A percentile compares a stretch with the other conserved stretches of the same genome.
Evolutionary conservation across 192 early-diverging fungal genomes (phyloP).

Genomic region (Coemansia sp.): DNA sequence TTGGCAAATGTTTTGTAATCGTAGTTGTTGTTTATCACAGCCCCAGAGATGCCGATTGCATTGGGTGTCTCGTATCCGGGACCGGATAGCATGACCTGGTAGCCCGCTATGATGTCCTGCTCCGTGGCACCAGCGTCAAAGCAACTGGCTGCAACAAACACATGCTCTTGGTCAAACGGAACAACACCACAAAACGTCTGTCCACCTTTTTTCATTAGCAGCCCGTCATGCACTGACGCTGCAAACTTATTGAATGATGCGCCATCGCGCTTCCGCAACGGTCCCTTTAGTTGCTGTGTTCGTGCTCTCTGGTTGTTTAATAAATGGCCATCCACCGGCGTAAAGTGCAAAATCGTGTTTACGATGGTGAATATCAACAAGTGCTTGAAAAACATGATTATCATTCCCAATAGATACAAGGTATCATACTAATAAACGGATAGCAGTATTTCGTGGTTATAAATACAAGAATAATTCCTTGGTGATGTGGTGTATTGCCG

Average conservation of each 20-base stretch:
- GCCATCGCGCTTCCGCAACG: background rate
- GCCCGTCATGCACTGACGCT: background rate
- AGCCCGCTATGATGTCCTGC: background rate
- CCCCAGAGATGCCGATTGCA: background rate
- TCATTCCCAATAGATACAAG: background rate
- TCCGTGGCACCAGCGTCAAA: background rate
- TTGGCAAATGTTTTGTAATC: constrained; percentile 10
- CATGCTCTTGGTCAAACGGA: background rate
- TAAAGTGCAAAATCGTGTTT: background rate
- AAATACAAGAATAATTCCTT: background rate
- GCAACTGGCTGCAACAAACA: constrained; percentile 22
- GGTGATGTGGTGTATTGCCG: background rate
- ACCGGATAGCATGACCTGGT: constrained; percentile 5
- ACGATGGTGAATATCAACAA: background rate
- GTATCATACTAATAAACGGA: background rate
- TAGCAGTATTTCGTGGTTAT: background rate
- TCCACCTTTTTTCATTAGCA: background rate
- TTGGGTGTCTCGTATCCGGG: constrained; percentile 5
- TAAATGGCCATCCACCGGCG: background rate
- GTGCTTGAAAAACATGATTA: background rate
- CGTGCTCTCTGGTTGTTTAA: background rate
- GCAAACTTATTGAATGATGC: background rate
- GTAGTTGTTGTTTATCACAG: background rate
- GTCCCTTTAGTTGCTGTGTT: background rate
- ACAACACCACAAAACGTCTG: constrained; percentile 11